Percentiles rank a stretch among this genome's conserved stretches.
Conservation (phyloP, 306 rosid genomes). For the Parietaria judaica region DNA sequence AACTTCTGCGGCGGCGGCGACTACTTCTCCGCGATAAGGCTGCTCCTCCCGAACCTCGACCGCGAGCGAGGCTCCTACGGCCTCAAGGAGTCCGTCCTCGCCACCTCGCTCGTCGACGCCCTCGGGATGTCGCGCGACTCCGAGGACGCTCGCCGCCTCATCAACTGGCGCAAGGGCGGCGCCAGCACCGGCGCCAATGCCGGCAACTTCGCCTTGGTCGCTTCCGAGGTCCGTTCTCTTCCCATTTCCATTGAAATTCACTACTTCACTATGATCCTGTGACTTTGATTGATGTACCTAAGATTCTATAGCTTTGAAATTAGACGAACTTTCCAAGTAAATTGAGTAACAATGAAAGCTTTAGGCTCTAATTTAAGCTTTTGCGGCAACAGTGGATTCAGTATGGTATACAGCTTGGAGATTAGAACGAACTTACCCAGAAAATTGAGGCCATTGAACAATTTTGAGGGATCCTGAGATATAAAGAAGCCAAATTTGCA, state of each 20-base stretch:
- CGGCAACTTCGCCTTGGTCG: constrained; percentile 77
- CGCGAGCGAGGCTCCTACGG: constrained; percentile 85
- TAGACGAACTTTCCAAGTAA: too few relatives aligned
- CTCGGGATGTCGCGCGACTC: constrained; percentile 78
- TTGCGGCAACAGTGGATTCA: too few relatives aligned
- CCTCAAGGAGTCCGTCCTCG: constrained; percentile 84
- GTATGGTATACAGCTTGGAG: too few relatives aligned
- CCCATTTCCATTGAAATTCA: not conserved
- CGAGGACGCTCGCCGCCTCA: constrained; percentile 68
- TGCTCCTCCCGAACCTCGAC: constrained; percentile 73
- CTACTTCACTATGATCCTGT: too few relatives aligned
- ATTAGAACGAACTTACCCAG: too few relatives aligned
- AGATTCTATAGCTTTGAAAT: too few relatives aligned
- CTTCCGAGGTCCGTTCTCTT: constrained; percentile 52
- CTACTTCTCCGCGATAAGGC: constrained; percentile 63
- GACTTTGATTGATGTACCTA: too few relatives aligned
- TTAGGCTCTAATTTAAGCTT: too few relatives aligned
- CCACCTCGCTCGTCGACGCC: constrained; percentile 76
- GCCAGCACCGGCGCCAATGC: constrained; percentile 62
- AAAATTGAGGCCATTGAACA: too few relatives aligned
- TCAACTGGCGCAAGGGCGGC: constrained; percentile 93
- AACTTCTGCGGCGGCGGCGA: constrained; percentile 49
- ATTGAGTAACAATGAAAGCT: too few relatives aligned
- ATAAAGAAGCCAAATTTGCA: too few relatives aligned
- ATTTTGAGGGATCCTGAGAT: too few relatives aligned